phyloP scores from a whole-genome alignment of 176 grass and related monocot genomes.

The Tillandsia fasciculata region DNA sequence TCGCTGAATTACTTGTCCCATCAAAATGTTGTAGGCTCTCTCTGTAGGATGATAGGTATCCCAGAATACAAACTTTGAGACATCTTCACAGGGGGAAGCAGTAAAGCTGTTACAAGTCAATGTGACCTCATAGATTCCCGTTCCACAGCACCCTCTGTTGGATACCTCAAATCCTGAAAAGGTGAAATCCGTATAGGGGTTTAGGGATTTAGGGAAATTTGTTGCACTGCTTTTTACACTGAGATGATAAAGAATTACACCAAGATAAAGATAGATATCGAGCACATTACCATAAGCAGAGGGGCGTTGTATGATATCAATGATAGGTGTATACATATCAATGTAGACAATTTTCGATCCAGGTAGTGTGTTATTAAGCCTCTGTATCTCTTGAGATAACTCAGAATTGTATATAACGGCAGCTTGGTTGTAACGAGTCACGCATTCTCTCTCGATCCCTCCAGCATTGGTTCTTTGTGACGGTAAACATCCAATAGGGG shows the following conservation, averaged over 20 bases:
- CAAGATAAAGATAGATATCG: neutral
- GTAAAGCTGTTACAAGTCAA: constrained; percentile 57
- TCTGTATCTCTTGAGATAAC: constrained; percentile 48
- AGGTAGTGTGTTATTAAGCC: constrained; percentile 47
- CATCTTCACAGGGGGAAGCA: constrained; percentile 31
- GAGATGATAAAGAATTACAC: neutral
- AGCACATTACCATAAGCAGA: constrained; percentile 38
- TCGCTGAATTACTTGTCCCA: constrained; percentile 25
- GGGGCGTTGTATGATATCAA: constrained; percentile 62
- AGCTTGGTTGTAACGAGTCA: constrained; percentile 62
- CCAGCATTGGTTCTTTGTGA: constrained; percentile 75
- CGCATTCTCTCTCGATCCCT: constrained; percentile 53
- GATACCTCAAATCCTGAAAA: constrained; percentile 51
- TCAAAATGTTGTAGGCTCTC: constrained; percentile 50
- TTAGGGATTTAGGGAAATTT: neutral
- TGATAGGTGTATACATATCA: constrained; percentile 54
- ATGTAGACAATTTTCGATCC: constrained; percentile 43
- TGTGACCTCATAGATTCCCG: constrained; percentile 63
- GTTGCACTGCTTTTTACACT: neutral
- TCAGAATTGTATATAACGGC: constrained; percentile 44
- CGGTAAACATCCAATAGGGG: constrained; percentile 76
- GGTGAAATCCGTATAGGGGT: no score
- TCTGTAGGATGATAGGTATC: constrained; percentile 76
- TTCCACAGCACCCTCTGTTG: constrained; percentile 66
- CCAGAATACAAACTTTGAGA: constrained; percentile 67